These are phyloP conservation scores for Cnidoscolus chayamansa DNA, from an alignment of 441 rosid genomes.

Conservation along the genomic window DNA sequence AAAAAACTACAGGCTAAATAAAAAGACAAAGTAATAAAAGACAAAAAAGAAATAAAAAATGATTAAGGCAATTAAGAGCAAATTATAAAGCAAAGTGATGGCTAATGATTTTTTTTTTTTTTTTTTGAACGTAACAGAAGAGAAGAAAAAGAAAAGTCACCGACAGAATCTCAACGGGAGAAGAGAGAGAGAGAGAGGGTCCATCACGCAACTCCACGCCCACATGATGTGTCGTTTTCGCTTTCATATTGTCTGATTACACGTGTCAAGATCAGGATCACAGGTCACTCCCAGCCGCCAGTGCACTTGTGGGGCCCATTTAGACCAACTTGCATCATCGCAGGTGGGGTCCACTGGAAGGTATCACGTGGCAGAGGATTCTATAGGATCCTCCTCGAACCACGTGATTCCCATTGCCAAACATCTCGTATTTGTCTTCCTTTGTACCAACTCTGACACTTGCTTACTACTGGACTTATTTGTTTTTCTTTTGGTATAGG, in stretches of 20 bases:
- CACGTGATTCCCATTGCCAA: slow-evolving; percentile 19
- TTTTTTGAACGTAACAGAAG: no score
- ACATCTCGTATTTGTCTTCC: no score
- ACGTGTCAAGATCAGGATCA: slow-evolving; percentile 27
- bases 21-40: no score
- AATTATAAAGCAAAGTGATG: no score
- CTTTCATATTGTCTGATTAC: background rate
- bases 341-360: slow-evolving; percentile 16
- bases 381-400: slow-evolving; percentile 30
- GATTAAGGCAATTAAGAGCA: no score
- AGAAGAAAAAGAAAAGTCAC: background rate
- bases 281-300: slow-evolving; percentile 12
- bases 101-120: slow-evolving; percentile 13
- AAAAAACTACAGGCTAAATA: no score
- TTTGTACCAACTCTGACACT: no score
- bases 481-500: no score
- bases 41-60: no score
- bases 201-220: slow-evolving; percentile 5
- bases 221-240: slow-evolving; percentile 19
- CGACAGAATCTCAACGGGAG: slow-evolving; percentile 28
- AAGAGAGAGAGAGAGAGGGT: background rate
- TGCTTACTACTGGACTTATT: no score
- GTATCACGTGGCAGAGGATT: slow-evolving; percentile 30
- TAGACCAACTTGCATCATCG: background rate
- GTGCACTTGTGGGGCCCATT: background rate